A percentile compares a stretch with the other conserved stretches of the same genome.
Conservation (phyloP, 345 rosid species). For the Gossypium bickii region DNA sequence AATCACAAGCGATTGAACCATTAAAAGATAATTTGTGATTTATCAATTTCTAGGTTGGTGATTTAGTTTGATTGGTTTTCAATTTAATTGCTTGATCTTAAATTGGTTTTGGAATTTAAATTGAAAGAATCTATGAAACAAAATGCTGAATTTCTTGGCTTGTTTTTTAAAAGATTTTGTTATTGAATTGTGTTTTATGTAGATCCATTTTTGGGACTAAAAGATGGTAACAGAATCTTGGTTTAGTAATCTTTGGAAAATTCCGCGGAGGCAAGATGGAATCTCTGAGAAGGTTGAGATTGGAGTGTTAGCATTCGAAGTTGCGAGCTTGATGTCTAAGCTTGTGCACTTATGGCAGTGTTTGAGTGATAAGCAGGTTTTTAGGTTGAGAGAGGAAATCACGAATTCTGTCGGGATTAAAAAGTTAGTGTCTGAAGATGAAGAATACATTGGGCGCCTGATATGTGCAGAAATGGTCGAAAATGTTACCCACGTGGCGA, state of each 20-base stretch:
- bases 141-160: background rate
- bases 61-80: background rate
- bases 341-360: constrained; percentile 89
- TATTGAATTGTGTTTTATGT: background rate
- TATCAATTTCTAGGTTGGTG: background rate
- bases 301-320: constrained; percentile 84
- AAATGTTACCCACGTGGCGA: constrained; percentile 50
- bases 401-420: constrained; percentile 56
- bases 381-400: constrained; percentile 70
- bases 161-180: background rate
- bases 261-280: constrained; percentile 60
- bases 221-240: constrained; percentile 82
- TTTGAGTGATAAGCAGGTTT: constrained; percentile 73
- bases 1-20: background rate
- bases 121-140: background rate
- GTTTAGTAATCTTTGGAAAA: constrained; percentile 81
- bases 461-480: constrained; percentile 62
- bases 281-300: constrained; percentile 49
- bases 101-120: background rate
- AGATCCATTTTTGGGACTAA: constrained; percentile 24
- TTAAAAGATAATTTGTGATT: background rate
- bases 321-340: constrained; percentile 82
- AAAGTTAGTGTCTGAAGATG: constrained; percentile 82
- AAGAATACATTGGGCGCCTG: constrained; percentile 51
- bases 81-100: background rate